Conservation (phyloP, 1,284 basidiomycete genomes). For the Macrocystidia cucumis region DNA sequence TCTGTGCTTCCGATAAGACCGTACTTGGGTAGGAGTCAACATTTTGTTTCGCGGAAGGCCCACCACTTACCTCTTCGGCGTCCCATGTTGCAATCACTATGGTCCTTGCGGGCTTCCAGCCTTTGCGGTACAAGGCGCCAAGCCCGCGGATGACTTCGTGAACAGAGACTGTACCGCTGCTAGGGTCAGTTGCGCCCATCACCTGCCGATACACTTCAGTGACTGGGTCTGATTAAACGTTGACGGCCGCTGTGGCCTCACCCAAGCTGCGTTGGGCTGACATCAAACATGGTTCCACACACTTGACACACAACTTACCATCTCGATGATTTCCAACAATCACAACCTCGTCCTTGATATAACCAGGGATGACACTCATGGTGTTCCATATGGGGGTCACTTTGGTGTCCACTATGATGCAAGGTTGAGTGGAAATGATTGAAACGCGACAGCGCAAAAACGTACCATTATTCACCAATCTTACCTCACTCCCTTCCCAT, state of each 20-base stretch:
- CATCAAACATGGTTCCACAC: constrained; percentile 1
- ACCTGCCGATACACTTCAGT: constrained; percentile 26
- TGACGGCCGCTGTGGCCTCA: not conserved
- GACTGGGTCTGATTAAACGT: not conserved
- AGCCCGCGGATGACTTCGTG: constrained; percentile 83
- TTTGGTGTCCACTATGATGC: constrained; percentile 57
- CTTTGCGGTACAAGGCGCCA: constrained; percentile 60
- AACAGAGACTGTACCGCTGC: constrained; percentile 81
- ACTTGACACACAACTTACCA: constrained; percentile 33
- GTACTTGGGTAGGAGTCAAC: constrained; percentile 37
- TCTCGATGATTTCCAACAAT: constrained; percentile 85
- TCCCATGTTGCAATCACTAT: constrained; percentile 90
- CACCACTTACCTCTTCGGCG: constrained; percentile 68
- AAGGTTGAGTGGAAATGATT: constrained; percentile 2
- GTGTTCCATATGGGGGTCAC: constrained; percentile 85
- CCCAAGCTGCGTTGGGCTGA: constrained; percentile 19
- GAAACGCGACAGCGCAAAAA: not conserved
- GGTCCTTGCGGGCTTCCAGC: constrained; percentile 86
- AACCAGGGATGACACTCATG: constrained; percentile 87
- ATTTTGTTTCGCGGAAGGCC: constrained; percentile 3
- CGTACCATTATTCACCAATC: constrained; percentile 59
- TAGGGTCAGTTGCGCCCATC: constrained; percentile 81
- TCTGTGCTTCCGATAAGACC: constrained; percentile 86
- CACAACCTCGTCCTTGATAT: constrained; percentile 81
- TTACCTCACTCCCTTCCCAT: constrained; percentile 44